Evolutionary conservation across 208 protist genomes (phyloP).

Genomic region (Crithidia brevicula): DNA sequence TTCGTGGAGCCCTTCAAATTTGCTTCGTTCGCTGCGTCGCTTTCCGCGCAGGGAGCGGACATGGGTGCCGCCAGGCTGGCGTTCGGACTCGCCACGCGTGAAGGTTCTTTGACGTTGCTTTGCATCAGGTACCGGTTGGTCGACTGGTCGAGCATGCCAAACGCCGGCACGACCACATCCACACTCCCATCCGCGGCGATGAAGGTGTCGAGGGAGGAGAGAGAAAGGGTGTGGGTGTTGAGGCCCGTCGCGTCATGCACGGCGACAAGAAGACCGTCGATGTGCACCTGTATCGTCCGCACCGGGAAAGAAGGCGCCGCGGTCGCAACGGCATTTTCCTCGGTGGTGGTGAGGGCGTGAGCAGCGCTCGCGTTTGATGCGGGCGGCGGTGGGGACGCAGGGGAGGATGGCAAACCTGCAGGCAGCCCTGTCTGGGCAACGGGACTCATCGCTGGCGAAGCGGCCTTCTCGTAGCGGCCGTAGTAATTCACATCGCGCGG

Average conservation of each 20-base stretch:
- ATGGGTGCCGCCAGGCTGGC: not conserved
- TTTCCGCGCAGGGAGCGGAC: not conserved
- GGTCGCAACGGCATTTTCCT: too few relatives aligned
- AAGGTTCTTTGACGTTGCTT: constrained; percentile 20
- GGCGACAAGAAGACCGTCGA: constrained; percentile 52
- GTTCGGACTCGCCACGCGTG: constrained; percentile 2
- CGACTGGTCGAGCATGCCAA: constrained; percentile 66
- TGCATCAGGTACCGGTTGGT: constrained; percentile 59
- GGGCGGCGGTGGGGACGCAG: not conserved
- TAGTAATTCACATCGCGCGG: constrained; percentile 59
- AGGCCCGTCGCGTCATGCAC: constrained; percentile 65
- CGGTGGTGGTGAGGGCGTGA: too few relatives aligned
- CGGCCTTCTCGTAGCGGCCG: constrained; percentile 27
- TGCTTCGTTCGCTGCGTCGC: too few relatives aligned
- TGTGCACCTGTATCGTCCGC: constrained; percentile 55
- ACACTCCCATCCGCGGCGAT: constrained; percentile 46
- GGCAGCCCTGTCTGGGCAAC: not conserved
- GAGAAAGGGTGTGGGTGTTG: constrained; percentile 65
- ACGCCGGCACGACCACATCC: constrained; percentile 37
- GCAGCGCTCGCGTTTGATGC: too few relatives aligned
- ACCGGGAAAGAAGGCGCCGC: not conserved
- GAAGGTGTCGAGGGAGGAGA: constrained; percentile 43
- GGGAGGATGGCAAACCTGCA: not conserved
- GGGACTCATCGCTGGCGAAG: constrained; percentile 3
- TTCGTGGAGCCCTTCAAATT: too few relatives aligned